Evolutionary conservation across 164 flowering plant genomes (phyloP), one percentile per base, ranked within the genome.

Genomic region (Cinnamomum chago): DNA sequence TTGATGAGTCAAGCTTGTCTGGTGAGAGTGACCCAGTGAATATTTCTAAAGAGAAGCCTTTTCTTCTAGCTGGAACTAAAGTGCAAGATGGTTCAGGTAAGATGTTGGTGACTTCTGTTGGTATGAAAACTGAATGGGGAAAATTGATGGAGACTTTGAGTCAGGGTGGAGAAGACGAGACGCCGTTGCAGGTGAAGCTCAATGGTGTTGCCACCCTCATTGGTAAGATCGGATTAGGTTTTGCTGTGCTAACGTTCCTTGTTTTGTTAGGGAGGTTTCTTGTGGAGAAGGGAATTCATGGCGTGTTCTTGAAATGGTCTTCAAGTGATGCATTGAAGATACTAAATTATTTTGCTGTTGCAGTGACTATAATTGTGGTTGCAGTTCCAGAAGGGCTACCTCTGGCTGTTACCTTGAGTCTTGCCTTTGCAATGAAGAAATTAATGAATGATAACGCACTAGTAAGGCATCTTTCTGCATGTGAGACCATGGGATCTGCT

Each of bases 401-500:
- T 2, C 67, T 86, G 72, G 89, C 88, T 3, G 89, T 85, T 62
- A 86, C 89, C 0, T 75, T 86, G 52, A 86, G 87, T 72, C 88
- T 86, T 75, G 88, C 89, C 28, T 86, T 85, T 79, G 87, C 89
- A 30, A 86, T 86, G 89, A 81, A 82, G 79, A 81, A 86, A 64
- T 65, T 86, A 71, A 86, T 86, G 89, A 73, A 77, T 70, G 83
- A 83, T 5, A 82, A 64, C 71, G 89, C 88, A 67, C 80, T 85
- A 18, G 89, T 85, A 25, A 75, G 86, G 69, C 86, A 82, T 79
- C 85, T 86, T 10, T 76, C 89, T 27, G 87, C 89, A 9, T 86
- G 89, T 83, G 89, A 86, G 72, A 86, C 89, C 33, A 86, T 87
- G 90, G 90, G 88, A 50, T 87, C 90, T 68, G 87, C 85, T 22